Evolutionary conservation across 768 basidiomycete species (phyloP).

Genomic region (Mycena rebaudengoi): DNA sequence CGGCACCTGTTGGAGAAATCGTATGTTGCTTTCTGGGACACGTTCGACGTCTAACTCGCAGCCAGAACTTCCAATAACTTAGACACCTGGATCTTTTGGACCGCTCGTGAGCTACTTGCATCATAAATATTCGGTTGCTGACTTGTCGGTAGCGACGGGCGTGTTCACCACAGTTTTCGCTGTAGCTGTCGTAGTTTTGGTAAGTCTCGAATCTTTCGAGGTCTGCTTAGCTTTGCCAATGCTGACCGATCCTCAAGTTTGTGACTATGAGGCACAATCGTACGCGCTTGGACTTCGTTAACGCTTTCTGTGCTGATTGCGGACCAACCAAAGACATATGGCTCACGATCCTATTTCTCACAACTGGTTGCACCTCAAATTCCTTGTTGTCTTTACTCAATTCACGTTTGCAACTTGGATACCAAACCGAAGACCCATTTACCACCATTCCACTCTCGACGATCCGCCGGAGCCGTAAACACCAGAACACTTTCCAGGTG

Average conservation of each 20-base stretch:
- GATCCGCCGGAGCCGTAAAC: neutral
- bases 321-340: constrained; percentile 16
- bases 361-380: constrained; percentile 16
- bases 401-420: constrained; percentile 21
- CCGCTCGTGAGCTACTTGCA: constrained; percentile 6
- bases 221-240: neutral
- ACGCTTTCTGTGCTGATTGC: neutral
- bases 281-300: neutral
- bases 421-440: constrained; percentile 22
- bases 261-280: constrained; percentile 15
- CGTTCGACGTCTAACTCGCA: neutral
- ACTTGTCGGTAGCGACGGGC: constrained; percentile 15
- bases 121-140: neutral
- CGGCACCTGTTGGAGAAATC: constrained; percentile 7
- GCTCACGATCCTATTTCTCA: constrained; percentile 19
- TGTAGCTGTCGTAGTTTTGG: constrained; percentile 11
- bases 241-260: constrained; percentile 14
- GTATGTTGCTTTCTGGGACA: neutral
- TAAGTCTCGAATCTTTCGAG: neutral
- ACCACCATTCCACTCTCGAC: constrained; percentile 14
- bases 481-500: constrained; percentile 9
- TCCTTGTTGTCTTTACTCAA: constrained; percentile 25
- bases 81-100: constrained; percentile 19
- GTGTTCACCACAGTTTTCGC: constrained; percentile 18
- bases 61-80: neutral